Evolutionary conservation across 805 yeast genomes (phyloP), one percentile per base, ranked within the genome.

Genomic region (Yarrowia sp.): DNA sequence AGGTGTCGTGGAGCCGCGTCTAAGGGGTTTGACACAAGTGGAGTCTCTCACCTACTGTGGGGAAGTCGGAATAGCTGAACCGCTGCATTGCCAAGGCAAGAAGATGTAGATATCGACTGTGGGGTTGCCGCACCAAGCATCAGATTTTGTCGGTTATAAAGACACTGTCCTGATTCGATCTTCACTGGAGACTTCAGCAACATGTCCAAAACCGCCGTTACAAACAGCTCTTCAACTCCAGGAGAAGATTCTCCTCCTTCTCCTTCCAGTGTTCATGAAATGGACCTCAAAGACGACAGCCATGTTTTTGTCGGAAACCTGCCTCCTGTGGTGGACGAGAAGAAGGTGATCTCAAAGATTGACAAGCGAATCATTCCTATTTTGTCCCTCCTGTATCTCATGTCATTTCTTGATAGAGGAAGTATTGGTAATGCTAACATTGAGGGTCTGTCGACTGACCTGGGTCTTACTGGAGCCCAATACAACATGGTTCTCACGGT

Each of bases 371-470:
- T 84, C 63, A 77, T 84, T 69, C 86, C 87, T 2, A 79, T 82
- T 78, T 73, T 84, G 56, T 81, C 84, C 19, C 73, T 79, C 45
- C 79, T 84, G 48, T 84, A 84, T 70, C 81, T 84, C 65, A 76
- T 84, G 63, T 83, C 83, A 63, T 84, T 83, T 71, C 75, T 84
- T 67, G 87, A 84, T 74, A 72, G 87, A 67, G 83, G 83, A 71
- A 84, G 83, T 71, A 82, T 85, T 71, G 87, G 87, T 9, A 81
- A 83, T 72, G 87, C 87, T 3, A 78, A 84, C 71, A 77, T 84
- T 52, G 86, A 84, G 49, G 86, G 85, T n/a, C 73, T 84, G 69
- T 79, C 80, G 70, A 77, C 77, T 10, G 86, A 83, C 69, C 74
- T 71, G 22, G 70, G 70, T 2, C 76, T 84, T 56, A 69, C 72